A percentile compares a stretch with the other conserved stretches of the same genome.
These are phyloP conservation scores for Rhododendron kiyosumense DNA, from an alignment of 148 eudicot species.

Conservation along the genomic window DNA sequence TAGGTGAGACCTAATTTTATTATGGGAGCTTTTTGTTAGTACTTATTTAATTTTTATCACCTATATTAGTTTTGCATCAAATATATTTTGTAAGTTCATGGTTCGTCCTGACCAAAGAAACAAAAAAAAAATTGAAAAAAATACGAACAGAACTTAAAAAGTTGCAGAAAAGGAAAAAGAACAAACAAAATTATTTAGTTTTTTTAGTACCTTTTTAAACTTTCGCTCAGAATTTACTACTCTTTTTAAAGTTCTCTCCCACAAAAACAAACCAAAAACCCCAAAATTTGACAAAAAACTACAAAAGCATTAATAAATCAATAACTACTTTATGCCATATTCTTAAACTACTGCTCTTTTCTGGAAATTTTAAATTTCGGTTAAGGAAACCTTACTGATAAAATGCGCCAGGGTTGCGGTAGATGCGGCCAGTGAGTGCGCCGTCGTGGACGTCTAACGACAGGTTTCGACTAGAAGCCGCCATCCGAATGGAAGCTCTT, in stretches of 20 bases:
- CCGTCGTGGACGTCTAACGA: conserved; percentile 12
- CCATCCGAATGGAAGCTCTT: conserved; percentile 48
- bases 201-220: background rate
- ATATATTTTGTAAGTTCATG: too few relatives aligned
- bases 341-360: background rate
- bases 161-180: too few relatives aligned
- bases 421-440: conserved; percentile 25
- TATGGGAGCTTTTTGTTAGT: too few relatives aligned
- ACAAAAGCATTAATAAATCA: background rate
- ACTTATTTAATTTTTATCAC: too few relatives aligned
- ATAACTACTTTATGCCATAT: background rate
- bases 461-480: conserved; percentile 32
- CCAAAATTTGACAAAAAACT: background rate
- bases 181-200: background rate
- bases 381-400: conserved; percentile 37
- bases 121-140: too few relatives aligned
- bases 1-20: background rate
- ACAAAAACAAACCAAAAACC: background rate
- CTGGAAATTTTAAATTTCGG: background rate
- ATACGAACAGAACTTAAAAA: background rate
- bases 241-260: background rate
- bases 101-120: background rate
- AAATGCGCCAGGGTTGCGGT: conserved; percentile 60
- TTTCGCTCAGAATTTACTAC: background rate
- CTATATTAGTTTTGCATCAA: background rate